phyloP scores from a whole-genome alignment of 345 rosid species.

The Aquilaria yunnanensis region DNA sequence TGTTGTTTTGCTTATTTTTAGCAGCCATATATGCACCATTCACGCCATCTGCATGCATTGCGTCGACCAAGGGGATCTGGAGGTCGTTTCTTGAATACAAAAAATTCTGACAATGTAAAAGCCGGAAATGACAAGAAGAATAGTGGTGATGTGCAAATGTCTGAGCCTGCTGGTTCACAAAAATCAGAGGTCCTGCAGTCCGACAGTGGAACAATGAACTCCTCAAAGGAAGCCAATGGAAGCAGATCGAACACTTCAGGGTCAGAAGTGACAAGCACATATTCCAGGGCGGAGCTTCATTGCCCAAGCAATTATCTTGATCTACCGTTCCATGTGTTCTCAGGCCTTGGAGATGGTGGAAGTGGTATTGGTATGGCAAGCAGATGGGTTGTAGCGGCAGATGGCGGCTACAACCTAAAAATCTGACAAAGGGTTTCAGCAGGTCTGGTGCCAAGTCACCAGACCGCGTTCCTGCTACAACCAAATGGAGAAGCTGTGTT shows the following conservation, averaged over 20 bases:
- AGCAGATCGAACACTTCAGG: constrained; percentile 41
- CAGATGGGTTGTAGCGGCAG: constrained; percentile 68
- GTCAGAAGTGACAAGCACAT: constrained; percentile 79
- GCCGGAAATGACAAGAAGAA: constrained; percentile 31
- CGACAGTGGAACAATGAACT: constrained; percentile 53
- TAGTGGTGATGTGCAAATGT: constrained; percentile 7
- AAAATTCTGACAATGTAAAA: constrained; percentile 20
- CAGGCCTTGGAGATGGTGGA: constrained; percentile 32
- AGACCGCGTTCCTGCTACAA: constrained; percentile 20
- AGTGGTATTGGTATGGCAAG: constrained; percentile 57
- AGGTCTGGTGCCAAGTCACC: constrained; percentile 27
- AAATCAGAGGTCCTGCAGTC: constrained; percentile 79
- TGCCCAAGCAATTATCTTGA: constrained; percentile 29
- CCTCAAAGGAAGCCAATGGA: constrained; percentile 43
- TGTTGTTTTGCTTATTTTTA: constrained; percentile 13
- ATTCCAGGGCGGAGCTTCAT: constrained; percentile 27
- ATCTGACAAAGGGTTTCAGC: constrained; percentile 28
- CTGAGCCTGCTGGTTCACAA: constrained; percentile 60
- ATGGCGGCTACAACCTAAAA: constrained; percentile 53
- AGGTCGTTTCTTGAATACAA: constrained; percentile 90
- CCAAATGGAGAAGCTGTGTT: constrained; percentile 26
- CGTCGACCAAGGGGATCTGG: constrained; percentile 96
- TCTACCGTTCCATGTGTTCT: constrained; percentile 34
- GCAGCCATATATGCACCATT: constrained; percentile 87
- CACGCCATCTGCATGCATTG: constrained; percentile 94